phyloP scores from a whole-genome alignment of 306 rosid species.

The Phaseolus lunatus region DNA sequence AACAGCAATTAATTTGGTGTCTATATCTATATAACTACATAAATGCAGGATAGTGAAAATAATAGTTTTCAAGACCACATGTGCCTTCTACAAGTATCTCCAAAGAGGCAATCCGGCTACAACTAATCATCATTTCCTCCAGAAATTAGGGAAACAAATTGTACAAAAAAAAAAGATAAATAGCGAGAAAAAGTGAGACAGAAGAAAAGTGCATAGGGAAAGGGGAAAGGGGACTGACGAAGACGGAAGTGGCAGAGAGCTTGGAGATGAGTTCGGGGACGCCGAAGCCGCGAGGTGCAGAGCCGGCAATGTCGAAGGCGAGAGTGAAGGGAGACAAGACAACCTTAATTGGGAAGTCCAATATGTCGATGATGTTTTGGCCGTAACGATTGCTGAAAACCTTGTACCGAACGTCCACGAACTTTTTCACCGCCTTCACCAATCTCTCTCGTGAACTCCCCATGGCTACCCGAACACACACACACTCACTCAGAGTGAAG shows the following conservation, averaged over 20 bases:
- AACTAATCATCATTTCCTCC: conserved; percentile 7
- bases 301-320: conserved; percentile 84
- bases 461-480: conserved; percentile 49
- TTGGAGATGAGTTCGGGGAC: conserved; percentile 92
- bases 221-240: conserved; percentile 60
- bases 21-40: neutral
- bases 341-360: conserved; percentile 79
- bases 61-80: neutral
- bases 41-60: neutral
- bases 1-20: neutral
- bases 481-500: neutral
- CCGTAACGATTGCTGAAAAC: conserved; percentile 66
- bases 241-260: conserved; percentile 84
- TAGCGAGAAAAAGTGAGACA: neutral
- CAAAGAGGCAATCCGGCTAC: neutral
- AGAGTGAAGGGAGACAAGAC: conserved; percentile 82
- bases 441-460: conserved; percentile 50
- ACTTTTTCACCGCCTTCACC: conserved; percentile 60
- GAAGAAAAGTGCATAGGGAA: neutral
- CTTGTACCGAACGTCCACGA: conserved; percentile 63
- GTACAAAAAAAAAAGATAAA: neutral
- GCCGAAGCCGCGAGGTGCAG: conserved; percentile 96
- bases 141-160: neutral
- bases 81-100: too few relatives aligned
- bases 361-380: conserved; percentile 66